Evolutionary conservation across 1,284 basidiomycete species (phyloP), one percentile per base, ranked within the genome.

Genomic region (Cutaneotrichosporon mucoides): DNA sequence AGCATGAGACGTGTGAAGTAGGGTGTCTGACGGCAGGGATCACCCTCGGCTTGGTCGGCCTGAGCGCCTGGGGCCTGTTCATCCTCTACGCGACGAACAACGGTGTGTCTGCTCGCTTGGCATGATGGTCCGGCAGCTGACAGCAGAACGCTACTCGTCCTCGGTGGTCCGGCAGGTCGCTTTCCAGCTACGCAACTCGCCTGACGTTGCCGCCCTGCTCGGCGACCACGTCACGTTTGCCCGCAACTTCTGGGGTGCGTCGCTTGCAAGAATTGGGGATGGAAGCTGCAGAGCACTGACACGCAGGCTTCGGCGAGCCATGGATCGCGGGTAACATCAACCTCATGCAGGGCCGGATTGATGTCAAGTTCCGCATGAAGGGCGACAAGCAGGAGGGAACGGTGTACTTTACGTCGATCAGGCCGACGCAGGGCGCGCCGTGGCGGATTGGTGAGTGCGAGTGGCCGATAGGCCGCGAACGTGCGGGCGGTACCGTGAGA

Each of bases 361-460:
- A 79, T 57, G 63, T 79, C 34, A 76, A 72, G 59, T 77, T 77
- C 68, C 65, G 75, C 43, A 67, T 79, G 54, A 62, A 63, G 46
- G 77, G 77, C 11, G 61, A 63, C 16, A 71, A 73, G 55, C 72
- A 68, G n/a, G 60, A 68, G 24, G 77, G 75, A 33, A 78, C 76
- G 5, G 72, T 78, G 24, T 77, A 75, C 64, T 79, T 79, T 53
- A 79, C 77, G 6, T 75, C 74, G n/a, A 76, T 79, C 60, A 57
- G 77, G 40, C 77, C 76, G 9, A 66, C 72, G 50, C 66, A 73
- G 52, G 69, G 73, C 13, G 68, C 73, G 11, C 70, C 73, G 11
- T 79, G 76, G 72, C 61, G 73, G 36, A 78, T 77, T 59, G 73
- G 76, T 75, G 43, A 45, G 53, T 53, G 6, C 24, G 24, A 24